A percentile compares a stretch with the other conserved stretches of the same genome.
Evolutionary conservation across 495 filamentous ascomycete species (phyloP).

Genomic region (Aspergillus wentii): DNA sequence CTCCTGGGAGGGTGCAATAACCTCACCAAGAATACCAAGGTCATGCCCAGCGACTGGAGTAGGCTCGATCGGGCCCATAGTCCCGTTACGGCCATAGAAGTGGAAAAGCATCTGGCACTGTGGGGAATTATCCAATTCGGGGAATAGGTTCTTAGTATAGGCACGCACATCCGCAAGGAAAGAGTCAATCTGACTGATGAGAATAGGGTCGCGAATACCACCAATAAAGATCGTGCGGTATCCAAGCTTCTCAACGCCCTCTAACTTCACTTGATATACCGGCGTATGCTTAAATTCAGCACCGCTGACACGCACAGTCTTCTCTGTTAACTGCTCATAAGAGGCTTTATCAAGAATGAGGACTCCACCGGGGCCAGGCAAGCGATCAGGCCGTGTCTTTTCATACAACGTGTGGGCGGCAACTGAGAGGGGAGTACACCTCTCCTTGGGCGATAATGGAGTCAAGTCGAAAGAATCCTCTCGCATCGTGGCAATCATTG

Average conservation of each 20-base stretch:
- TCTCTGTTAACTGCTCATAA: slow-evolving; percentile 35
- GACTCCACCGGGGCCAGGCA: slow-evolving; percentile 41
- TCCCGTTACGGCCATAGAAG: no score
- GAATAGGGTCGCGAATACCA: slow-evolving; percentile 39
- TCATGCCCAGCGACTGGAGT: no score
- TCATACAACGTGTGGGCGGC: slow-evolving; percentile 50
- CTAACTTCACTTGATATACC: slow-evolving; percentile 41
- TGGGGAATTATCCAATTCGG: no score
- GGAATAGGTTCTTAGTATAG: no score
- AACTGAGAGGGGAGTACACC: slow-evolving; percentile 40
- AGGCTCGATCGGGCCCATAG: no score
- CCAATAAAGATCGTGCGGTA: slow-evolving; percentile 44
- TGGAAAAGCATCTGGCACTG: slow-evolving; percentile 35
- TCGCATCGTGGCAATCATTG: slow-evolving; percentile 30
- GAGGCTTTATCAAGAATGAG: slow-evolving; percentile 30
- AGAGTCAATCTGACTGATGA: slow-evolving; percentile 33
- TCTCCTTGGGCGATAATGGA: slow-evolving; percentile 20
- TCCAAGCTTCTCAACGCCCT: slow-evolving; percentile 33
- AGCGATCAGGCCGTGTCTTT: slow-evolving; percentile 41
- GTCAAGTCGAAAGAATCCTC: slow-evolving; percentile 38
- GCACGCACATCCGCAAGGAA: slow-evolving; percentile 26
- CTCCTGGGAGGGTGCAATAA: no score
- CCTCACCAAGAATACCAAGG: no score
- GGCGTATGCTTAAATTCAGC: slow-evolving; percentile 25
- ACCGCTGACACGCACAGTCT: slow-evolving; percentile 33